A percentile compares a stretch with the other conserved stretches of the same genome.
Conservation (phyloP, 352 stramenopile species). For the Lagenidium sp. region DNA sequence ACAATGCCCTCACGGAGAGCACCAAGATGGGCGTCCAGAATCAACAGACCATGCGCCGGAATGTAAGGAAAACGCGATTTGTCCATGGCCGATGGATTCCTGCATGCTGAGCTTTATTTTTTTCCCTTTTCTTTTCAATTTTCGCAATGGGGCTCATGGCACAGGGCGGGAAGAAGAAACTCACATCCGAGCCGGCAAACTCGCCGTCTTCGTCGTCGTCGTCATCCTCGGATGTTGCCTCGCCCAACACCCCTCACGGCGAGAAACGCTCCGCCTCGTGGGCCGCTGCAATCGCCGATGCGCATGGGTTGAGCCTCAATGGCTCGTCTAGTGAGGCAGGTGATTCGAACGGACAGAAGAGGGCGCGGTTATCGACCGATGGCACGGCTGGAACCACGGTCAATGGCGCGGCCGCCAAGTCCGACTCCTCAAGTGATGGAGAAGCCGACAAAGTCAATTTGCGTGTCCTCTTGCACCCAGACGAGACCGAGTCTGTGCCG, state of each 20-base stretch:
- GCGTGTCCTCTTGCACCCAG: constrained; percentile 43
- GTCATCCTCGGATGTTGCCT: constrained; percentile 6
- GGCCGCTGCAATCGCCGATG: background rate
- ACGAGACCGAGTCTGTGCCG: constrained; percentile 20
- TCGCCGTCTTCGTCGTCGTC: constrained; percentile 24
- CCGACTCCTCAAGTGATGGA: background rate
- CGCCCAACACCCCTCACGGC: constrained; percentile 4
- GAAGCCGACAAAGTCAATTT: constrained; percentile 40
- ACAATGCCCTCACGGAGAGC: constrained; percentile 75
- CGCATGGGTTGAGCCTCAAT: background rate
- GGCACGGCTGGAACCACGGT: background rate
- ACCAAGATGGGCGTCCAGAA: constrained; percentile 60
- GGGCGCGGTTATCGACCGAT: background rate
- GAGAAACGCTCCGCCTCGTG: constrained; percentile 21
- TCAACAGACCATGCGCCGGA: constrained; percentile 48
- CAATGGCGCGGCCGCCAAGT: background rate
- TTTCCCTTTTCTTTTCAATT: background rate
- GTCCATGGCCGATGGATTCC: background rate
- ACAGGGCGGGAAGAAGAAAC: constrained; percentile 20
- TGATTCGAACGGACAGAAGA: constrained; percentile 24
- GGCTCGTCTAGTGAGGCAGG: background rate
- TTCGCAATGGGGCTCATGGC: background rate
- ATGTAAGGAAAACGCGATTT: constrained; percentile 16
- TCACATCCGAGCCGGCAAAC: constrained; percentile 10
- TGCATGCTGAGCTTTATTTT: too few species aligned